Percentiles rank a stretch among this genome's conserved stretches.
These are phyloP conservation scores for Trapa incisa DNA, from an alignment of 345 rosid genomes.

Conservation along the genomic window DNA sequence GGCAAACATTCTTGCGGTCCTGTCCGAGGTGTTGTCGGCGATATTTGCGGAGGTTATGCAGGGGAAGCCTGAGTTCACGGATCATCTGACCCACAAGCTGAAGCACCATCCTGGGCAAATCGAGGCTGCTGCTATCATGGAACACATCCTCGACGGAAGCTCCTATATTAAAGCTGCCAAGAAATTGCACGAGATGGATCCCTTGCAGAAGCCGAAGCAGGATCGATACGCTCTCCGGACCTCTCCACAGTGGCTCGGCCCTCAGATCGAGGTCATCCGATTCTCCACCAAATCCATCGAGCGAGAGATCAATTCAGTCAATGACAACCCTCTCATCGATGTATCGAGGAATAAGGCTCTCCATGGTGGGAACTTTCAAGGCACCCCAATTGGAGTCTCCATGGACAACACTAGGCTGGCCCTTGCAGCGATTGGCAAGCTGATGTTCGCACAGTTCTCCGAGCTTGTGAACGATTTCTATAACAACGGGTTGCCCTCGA, in stretches of 20 bases:
- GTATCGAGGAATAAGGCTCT: slow-evolving; percentile 58
- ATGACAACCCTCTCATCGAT: slow-evolving; percentile 60
- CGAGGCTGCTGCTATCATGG: slow-evolving; percentile 53
- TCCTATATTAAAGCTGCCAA: slow-evolving; percentile 29
- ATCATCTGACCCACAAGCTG: slow-evolving; percentile 40
- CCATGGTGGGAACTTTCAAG: slow-evolving; percentile 61
- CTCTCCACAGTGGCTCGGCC: slow-evolving; percentile 53
- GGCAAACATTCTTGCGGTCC: slow-evolving; percentile 23
- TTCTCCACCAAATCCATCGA: slow-evolving; percentile 34
- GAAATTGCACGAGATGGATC: slow-evolving; percentile 34
- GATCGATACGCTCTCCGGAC: slow-evolving; percentile 45
- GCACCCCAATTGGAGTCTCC: slow-evolving; percentile 46
- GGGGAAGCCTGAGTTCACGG: slow-evolving; percentile 43
- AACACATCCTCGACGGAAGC: slow-evolving; percentile 39
- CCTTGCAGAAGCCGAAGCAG: slow-evolving; percentile 42
- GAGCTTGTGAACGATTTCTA: slow-evolving; percentile 64
- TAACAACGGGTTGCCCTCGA: slow-evolving; percentile 71
- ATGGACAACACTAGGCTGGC: slow-evolving; percentile 45
- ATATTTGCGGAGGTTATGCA: slow-evolving; percentile 43
- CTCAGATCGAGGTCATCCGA: slow-evolving; percentile 42
- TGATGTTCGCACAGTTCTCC: slow-evolving; percentile 48
- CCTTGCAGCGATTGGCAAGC: slow-evolving; percentile 34
- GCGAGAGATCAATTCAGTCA: slow-evolving; percentile 45
- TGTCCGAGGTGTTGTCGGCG: slow-evolving; percentile 34
- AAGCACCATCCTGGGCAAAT: slow-evolving; percentile 56